phyloP scores from a whole-genome alignment of 176 grass and related monocot species.

The Cenchrus purpureus region DNA sequence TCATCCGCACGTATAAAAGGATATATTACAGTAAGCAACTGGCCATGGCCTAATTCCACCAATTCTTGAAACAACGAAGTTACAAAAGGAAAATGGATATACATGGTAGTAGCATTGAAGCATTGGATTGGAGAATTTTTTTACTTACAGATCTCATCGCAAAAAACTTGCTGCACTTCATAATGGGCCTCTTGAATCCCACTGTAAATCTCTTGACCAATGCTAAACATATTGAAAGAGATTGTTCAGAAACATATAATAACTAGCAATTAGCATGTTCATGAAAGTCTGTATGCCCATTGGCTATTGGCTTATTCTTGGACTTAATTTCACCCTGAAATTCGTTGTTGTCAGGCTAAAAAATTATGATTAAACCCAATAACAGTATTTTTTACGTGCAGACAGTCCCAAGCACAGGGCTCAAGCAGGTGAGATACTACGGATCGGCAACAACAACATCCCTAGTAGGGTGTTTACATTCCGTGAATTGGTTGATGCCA shows the following conservation, averaged over 20 bases:
- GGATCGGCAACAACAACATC: slow-evolving; percentile 77
- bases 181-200: neutral
- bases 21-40: neutral
- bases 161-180: neutral
- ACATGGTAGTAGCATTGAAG: neutral
- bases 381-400: slow-evolving; percentile 32
- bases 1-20: neutral
- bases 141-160: neutral
- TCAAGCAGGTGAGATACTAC: slow-evolving; percentile 79
- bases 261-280: neutral
- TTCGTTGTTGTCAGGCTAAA: too few relatives aligned
- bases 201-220: neutral
- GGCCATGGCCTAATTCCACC: neutral
- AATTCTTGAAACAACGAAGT: neutral
- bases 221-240: neutral
- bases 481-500: slow-evolving; percentile 70
- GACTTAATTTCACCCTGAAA: neutral
- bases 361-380: too few relatives aligned
- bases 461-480: slow-evolving; percentile 76
- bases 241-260: neutral
- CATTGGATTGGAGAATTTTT: neutral
- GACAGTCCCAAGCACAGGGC: slow-evolving; percentile 65
- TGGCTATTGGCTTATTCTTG: neutral
- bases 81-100: neutral
- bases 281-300: neutral